Evolutionary conservation across 345 rosid genomes (phyloP).

Genomic region (Salix viminalis): DNA sequence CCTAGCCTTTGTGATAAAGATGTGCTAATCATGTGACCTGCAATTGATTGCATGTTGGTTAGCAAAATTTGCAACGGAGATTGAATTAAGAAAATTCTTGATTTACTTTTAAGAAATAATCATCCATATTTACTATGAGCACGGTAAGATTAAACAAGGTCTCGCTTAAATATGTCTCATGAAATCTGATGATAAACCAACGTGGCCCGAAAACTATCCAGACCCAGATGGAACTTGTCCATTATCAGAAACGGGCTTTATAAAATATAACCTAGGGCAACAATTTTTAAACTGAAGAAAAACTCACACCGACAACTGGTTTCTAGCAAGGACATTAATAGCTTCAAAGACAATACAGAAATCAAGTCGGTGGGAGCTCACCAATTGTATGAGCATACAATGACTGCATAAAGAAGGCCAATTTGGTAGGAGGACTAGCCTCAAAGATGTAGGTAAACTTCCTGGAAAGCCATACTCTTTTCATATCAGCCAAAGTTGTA

Average conservation of each 20-base stretch:
- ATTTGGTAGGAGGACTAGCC: constrained; percentile 43
- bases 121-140: neutral
- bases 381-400: constrained; percentile 56
- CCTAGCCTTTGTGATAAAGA: constrained; percentile 67
- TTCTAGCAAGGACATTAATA: neutral
- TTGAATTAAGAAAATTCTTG: neutral
- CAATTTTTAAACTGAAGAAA: neutral
- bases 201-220: neutral
- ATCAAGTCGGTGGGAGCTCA: constrained; percentile 8
- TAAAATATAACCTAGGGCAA: too few species aligned
- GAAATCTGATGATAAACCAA: neutral
- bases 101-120: neutral
- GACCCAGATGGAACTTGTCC: neutral
- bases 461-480: constrained; percentile 54
- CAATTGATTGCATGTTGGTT: constrained; percentile 15
- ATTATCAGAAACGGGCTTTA: too few species aligned
- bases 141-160: neutral
- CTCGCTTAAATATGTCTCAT: neutral
- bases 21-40: constrained; percentile 61
- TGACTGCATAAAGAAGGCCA: constrained; percentile 66
- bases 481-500: constrained; percentile 51
- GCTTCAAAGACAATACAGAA: neutral
- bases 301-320: neutral
- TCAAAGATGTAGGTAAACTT: constrained; percentile 58
- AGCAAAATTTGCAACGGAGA: neutral